phyloP scores from a whole-genome alignment of 2,329 filamentous ascomycete genomes.

The Dryadomyces quercus-mongolicae region DNA sequence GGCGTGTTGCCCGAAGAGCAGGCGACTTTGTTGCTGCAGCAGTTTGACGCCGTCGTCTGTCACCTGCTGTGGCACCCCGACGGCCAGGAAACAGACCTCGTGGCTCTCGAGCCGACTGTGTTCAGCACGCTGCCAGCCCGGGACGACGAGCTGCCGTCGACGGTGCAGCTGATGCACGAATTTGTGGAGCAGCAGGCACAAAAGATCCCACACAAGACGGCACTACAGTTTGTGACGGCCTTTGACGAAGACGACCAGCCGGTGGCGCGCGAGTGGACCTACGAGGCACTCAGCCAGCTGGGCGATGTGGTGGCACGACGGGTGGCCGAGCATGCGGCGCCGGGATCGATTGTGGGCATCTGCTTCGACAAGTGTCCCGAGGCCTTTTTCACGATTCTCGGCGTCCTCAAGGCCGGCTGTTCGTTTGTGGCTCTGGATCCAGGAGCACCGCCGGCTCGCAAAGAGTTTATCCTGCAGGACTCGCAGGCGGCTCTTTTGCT shows the following conservation, averaged over 20 bases:
- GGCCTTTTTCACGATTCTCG: slow-evolving; percentile 71
- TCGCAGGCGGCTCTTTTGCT: slow-evolving; percentile 55
- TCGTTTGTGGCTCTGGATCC: slow-evolving; percentile 74
- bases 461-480: slow-evolving; percentile 66
- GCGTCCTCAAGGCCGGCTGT: slow-evolving; percentile 71
- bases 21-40: slow-evolving; percentile 51
- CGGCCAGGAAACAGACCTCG: slow-evolving; percentile 25
- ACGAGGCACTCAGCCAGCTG: slow-evolving; percentile 54
- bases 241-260: slow-evolving; percentile 31
- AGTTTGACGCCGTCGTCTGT: slow-evolving; percentile 58
- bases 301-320: slow-evolving; percentile 63
- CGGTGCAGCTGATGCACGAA: slow-evolving; percentile 56
- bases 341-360: slow-evolving; percentile 56
- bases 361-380: slow-evolving; percentile 80
- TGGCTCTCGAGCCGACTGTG: slow-evolving; percentile 22
- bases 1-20: slow-evolving; percentile 58
- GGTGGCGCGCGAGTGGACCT: slow-evolving; percentile 54
- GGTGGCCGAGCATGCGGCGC: slow-evolving; percentile 34
- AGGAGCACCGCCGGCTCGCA: slow-evolving; percentile 57
- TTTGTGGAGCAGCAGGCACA: slow-evolving; percentile 58
- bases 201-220: slow-evolving; percentile 44
- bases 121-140: slow-evolving; percentile 57
- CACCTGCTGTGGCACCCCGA: slow-evolving; percentile 41
- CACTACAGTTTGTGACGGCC: slow-evolving; percentile 61
- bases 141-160: slow-evolving; percentile 41